A percentile compares a stretch with the other conserved stretches of the same genome.
Conservation (phyloP, 2,329 filamentous ascomycete genomes). For the Verruconis gallopava region DNA sequence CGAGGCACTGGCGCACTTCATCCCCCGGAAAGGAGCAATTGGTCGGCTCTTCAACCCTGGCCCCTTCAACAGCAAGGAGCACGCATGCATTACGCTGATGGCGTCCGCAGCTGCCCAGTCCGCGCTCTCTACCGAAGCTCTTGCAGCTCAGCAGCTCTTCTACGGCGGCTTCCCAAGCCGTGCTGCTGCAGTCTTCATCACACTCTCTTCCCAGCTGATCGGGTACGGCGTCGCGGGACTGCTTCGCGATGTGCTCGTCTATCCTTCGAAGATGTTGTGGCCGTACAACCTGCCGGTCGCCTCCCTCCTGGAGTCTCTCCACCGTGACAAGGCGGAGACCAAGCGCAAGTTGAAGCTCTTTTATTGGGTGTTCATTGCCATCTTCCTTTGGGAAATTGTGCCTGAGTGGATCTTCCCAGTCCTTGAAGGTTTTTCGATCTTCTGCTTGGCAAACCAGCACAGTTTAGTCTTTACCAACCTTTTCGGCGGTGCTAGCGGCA, state of each 20-base stretch:
- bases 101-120: conserved; percentile 10
- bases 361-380: conserved; percentile 16
- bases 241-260: conserved; percentile 10
- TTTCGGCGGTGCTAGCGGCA: conserved; percentile 11
- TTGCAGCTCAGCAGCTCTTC: conserved; percentile 11
- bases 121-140: conserved; percentile 10
- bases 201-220: conserved; percentile 11
- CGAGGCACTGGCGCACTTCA: conserved; percentile 24
- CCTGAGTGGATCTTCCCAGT: conserved; percentile 11
- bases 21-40: conserved; percentile 24
- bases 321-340: conserved; percentile 9
- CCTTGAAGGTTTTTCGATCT: conserved; percentile 9
- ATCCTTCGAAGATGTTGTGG: conserved; percentile 12
- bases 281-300: conserved; percentile 11
- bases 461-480: conserved; percentile 12
- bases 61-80: conserved; percentile 26
- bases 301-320: conserved; percentile 10
- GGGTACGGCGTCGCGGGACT: conserved; percentile 13
- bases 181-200: conserved; percentile 9
- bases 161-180: conserved; percentile 8
- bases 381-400: conserved; percentile 11
- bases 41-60: conserved; percentile 28
- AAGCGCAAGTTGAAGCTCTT: conserved; percentile 17
- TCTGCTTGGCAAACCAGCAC: conserved; percentile 12
- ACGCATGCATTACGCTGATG: conserved; percentile 16